phyloP scores from a whole-genome alignment of 1,284 basidiomycete species.

The Naganishia sp. region DNA sequence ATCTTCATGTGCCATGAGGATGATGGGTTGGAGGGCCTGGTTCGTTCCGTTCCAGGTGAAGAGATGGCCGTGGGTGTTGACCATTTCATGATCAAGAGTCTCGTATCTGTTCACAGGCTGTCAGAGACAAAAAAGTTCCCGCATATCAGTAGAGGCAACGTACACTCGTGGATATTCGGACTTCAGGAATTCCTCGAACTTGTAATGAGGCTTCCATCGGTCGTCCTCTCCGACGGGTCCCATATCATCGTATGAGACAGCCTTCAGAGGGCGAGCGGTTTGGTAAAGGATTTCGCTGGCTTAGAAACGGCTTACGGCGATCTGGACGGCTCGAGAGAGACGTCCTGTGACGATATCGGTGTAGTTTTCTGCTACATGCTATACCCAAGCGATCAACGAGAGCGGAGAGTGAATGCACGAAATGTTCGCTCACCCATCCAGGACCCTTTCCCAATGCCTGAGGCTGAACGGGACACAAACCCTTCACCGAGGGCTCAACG shows the following conservation, averaged over 20 bases:
- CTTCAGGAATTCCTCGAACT: constrained; percentile 52
- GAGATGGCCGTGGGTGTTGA: constrained; percentile 55
- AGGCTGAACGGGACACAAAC: constrained; percentile 34
- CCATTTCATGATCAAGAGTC: constrained; percentile 49
- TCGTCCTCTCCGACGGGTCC: constrained; percentile 46
- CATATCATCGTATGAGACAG: constrained; percentile 55
- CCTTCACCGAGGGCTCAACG: neutral
- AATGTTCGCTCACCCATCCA: constrained; percentile 28
- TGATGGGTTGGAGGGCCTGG: constrained; percentile 49
- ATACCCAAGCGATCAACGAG: constrained; percentile 25
- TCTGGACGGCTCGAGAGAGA: constrained; percentile 49
- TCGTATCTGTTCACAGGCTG: constrained; percentile 39
- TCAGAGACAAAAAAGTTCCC: neutral
- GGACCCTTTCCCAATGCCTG: constrained; percentile 31
- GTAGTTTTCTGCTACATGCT: constrained; percentile 40
- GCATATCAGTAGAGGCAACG: constrained; percentile 6
- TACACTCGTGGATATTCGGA: constrained; percentile 49
- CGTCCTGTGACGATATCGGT: constrained; percentile 44
- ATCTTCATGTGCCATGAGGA: constrained; percentile 58
- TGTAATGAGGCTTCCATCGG: constrained; percentile 48
- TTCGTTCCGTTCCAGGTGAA: constrained; percentile 56
- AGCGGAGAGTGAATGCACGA: too few relatives aligned
- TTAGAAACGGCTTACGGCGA: constrained; percentile 32
- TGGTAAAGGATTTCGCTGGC: neutral
- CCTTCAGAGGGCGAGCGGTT: constrained; percentile 32